phyloP scores from a whole-genome alignment of 176 grass and related monocot genomes.

The Olyra latifolia region DNA sequence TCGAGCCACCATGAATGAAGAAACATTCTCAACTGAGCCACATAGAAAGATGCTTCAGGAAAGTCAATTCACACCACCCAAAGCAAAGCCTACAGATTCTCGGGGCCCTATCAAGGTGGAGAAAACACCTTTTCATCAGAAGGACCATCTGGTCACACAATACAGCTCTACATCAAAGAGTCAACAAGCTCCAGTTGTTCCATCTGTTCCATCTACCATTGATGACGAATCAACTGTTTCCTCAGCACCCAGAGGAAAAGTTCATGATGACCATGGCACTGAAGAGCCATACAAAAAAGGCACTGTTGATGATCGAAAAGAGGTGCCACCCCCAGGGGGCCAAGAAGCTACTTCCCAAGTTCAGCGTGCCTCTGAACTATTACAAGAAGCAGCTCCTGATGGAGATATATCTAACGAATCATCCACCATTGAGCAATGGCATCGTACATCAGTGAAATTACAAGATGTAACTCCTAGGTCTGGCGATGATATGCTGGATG shows the following conservation, averaged over 20 bases:
- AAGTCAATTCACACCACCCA: not conserved
- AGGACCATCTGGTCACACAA: constrained; percentile 21
- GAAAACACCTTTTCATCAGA: constrained; percentile 30
- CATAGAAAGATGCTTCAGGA: constrained; percentile 19
- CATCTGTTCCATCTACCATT: constrained; percentile 20
- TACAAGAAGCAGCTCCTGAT: constrained; percentile 21
- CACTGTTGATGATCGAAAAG: constrained; percentile 36
- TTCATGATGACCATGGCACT: not conserved
- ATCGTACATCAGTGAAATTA: not conserved
- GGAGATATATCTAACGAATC: constrained; percentile 20
- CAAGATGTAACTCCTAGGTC: constrained; percentile 6
- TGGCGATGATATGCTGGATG: constrained; percentile 5
- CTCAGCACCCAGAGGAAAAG: constrained; percentile 4
- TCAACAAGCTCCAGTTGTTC: constrained; percentile 24
- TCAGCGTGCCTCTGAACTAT: constrained; percentile 11
- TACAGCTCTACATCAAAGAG: constrained; percentile 24
- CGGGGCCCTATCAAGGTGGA: constrained; percentile 12
- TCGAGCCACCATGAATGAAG: not conserved
- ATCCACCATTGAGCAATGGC: constrained; percentile 38
- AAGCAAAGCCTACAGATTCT: constrained; percentile 31
- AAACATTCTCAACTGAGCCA: constrained; percentile 14
- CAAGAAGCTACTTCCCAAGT: constrained; percentile 29
- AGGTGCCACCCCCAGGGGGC: not conserved
- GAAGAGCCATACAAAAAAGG: constrained; percentile 26
- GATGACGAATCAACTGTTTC: constrained; percentile 20